These are phyloP conservation scores for Ceratobasidium sp. DNA, from an alignment of 1,284 basidiomycete species.

Conservation along the genomic window DNA sequence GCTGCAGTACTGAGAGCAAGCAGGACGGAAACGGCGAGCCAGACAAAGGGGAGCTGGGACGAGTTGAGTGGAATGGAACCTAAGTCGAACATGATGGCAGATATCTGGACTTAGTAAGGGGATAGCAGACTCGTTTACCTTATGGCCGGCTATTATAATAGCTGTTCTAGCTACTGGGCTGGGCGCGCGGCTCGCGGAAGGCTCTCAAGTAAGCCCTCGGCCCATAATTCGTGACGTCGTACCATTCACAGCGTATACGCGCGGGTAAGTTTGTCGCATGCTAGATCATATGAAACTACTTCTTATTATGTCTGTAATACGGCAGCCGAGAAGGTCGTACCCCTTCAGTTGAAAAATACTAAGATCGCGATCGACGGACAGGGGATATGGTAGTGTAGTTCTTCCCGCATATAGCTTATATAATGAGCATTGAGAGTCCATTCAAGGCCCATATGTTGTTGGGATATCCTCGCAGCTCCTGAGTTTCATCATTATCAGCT, in stretches of 20 bases:
- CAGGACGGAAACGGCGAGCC: not conserved
- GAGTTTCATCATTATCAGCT: too few species aligned
- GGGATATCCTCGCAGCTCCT: too few species aligned
- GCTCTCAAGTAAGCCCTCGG: not conserved
- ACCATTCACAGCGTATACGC: constrained; percentile 16
- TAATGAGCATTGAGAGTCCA: too few species aligned
- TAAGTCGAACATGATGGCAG: not conserved
- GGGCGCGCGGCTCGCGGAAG: constrained; percentile 10
- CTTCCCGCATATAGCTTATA: too few species aligned
- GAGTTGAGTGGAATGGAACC: not conserved
- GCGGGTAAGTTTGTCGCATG: constrained; percentile 8
- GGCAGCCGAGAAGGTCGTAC: too few species aligned
- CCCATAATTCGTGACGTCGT: not conserved
- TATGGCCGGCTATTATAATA: not conserved
- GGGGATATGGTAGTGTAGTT: too few species aligned
- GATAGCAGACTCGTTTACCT: not conserved
- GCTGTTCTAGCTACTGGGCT: not conserved
- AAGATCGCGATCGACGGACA: not conserved
- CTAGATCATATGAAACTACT: not conserved
- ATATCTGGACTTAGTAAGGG: not conserved
- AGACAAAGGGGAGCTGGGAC: not conserved
- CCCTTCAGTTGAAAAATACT: not conserved
- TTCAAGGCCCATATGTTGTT: too few species aligned
- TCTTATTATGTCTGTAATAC: not conserved
- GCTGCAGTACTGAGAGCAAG: constrained; percentile 48